phyloP scores from a whole-genome alignment of 1,284 basidiomycete species.

The Waitea zeae region DNA sequence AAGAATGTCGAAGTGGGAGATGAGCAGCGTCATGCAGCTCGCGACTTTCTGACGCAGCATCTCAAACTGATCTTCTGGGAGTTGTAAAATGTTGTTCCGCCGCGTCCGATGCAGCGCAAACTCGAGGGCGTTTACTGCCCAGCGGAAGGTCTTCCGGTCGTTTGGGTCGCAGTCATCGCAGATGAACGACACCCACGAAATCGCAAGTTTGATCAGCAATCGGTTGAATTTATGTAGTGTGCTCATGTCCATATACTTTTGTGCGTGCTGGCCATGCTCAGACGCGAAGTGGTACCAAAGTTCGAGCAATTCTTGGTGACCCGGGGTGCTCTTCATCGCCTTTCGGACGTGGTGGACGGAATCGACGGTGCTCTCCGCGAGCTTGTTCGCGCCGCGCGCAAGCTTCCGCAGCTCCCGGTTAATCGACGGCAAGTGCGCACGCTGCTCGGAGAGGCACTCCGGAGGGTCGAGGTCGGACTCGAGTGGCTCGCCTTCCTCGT shows the following conservation, averaged over 20 bases:
- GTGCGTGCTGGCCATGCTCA: conserved; percentile 79
- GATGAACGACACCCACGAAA: conserved; percentile 97
- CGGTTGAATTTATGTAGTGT: conserved; percentile 66
- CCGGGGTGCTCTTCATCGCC: conserved; percentile 41
- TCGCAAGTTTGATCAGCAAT: conserved; percentile 73
- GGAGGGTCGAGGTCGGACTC: conserved; percentile 21
- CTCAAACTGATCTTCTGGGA: conserved; percentile 80
- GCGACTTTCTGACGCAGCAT: conserved; percentile 86
- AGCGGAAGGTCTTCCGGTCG: conserved; percentile 93
- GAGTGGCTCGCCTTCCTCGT: conserved; percentile 40
- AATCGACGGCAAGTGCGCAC: conserved; percentile 83
- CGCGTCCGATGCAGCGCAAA: conserved; percentile 86
- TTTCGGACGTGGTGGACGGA: conserved; percentile 74
- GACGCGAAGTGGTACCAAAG: conserved; percentile 98
- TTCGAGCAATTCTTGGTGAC: conserved; percentile 79
- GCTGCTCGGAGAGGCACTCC: conserved; percentile 60
- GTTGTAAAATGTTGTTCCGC: conserved; percentile 79
- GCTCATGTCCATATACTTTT: conserved; percentile 70
- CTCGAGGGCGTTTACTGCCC: conserved; percentile 94
- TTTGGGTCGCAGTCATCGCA: conserved; percentile 96
- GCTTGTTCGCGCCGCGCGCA: conserved; percentile 70
- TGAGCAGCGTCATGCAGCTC: conserved; percentile 90
- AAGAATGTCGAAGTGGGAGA: conserved; percentile 95
- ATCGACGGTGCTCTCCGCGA: conserved; percentile 87
- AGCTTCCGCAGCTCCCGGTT: conserved; percentile 89